Conservation (phyloP, 192 early-diverging fungal species). For the Backusella morwellensis region DNA sequence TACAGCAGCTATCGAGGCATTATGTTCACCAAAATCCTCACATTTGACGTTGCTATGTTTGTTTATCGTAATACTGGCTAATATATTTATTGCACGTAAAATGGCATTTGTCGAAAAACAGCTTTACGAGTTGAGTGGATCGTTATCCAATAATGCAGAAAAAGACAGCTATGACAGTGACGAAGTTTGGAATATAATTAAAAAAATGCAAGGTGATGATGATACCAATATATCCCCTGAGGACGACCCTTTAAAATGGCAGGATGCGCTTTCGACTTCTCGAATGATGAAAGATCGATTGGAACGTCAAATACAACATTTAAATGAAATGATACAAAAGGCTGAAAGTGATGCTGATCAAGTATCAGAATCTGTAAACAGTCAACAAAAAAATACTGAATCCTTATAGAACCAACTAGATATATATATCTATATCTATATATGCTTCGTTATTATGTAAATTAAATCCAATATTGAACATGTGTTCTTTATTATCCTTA, state of each 20-base stretch:
- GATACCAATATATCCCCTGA: background rate
- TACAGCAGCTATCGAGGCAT: background rate
- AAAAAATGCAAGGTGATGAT: background rate
- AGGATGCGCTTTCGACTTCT: background rate
- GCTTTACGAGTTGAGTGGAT: background rate
- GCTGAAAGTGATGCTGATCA: constrained; percentile 10
- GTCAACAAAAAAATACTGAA: constrained; percentile 1
- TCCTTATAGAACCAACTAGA: background rate
- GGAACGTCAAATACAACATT: constrained; percentile 1
- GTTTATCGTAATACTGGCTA: background rate
- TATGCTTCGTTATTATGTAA: background rate
- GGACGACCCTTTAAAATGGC: background rate
- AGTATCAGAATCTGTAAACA: constrained; percentile 4
- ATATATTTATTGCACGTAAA: constrained; percentile 13
- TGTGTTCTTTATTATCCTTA: background rate
- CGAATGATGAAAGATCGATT: background rate
- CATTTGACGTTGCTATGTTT: constrained; percentile 3
- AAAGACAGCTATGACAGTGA: background rate
- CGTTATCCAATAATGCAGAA: background rate
- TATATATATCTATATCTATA: background rate
- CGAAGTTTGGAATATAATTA: constrained; percentile 12
- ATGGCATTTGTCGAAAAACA: constrained; percentile 5
- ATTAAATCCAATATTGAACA: background rate
- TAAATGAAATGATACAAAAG: constrained; percentile 4
- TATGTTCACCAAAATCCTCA: background rate